A percentile compares a stretch with the other conserved stretches of the same genome.
Evolutionary conservation across 805 yeast species (phyloP).

Genomic region (Peterozyma xylosa): DNA sequence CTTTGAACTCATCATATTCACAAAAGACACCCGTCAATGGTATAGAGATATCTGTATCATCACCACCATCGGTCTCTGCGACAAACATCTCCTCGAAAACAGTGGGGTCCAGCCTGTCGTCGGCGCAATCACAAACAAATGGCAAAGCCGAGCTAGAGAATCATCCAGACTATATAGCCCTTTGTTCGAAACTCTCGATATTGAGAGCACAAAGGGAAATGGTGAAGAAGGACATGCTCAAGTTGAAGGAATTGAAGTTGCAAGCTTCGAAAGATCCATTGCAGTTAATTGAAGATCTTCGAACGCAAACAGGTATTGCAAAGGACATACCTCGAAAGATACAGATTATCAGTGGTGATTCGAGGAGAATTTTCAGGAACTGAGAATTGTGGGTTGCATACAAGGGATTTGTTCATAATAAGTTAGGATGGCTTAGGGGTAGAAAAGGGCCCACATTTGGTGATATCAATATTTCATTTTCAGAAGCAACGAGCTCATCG

Average conservation of each 20-base stretch:
- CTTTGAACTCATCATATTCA: too few relatives aligned
- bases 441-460: too few relatives aligned
- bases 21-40: too few relatives aligned
- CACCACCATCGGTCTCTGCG: too few relatives aligned
- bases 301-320: constrained; percentile 4
- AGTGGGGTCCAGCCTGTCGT: not conserved
- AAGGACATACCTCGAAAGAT: constrained; percentile 9
- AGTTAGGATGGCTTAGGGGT: too few relatives aligned
- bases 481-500: too few relatives aligned
- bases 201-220: constrained; percentile 9
- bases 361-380: constrained; percentile 3
- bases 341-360: constrained; percentile 8
- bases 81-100: not conserved
- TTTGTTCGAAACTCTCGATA: constrained; percentile 10
- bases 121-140: constrained; percentile 3
- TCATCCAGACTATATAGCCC: constrained; percentile 11
- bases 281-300: constrained; percentile 4
- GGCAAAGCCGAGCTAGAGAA: constrained; percentile 4
- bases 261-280: constrained; percentile 8
- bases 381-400: not conserved
- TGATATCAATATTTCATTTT: too few relatives aligned
- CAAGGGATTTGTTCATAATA: too few relatives aligned
- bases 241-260: constrained; percentile 5
- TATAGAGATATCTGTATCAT: too few relatives aligned
- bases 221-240: constrained; percentile 8